A percentile compares a stretch with the other conserved stretches of the same genome.
Conservation (phyloP, 768 basidiomycete species). For the Lanmaoa rubissima region DNA sequence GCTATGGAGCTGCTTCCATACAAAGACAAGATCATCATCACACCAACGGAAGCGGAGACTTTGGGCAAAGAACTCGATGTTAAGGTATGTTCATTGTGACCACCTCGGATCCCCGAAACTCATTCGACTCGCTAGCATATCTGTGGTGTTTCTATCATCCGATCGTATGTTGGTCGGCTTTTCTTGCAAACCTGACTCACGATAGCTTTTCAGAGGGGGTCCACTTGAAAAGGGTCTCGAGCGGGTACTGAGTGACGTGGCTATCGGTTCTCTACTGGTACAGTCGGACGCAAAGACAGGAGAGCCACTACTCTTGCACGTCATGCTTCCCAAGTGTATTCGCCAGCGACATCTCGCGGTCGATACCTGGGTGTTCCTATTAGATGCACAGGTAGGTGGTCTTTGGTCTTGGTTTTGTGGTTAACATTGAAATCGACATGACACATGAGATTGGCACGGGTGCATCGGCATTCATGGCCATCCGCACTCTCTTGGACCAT, state of each 20-base stretch:
- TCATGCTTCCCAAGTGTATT: constrained; percentile 72
- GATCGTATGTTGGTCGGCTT: constrained; percentile 58
- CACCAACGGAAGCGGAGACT: constrained; percentile 58
- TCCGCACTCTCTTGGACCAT: constrained; percentile 90
- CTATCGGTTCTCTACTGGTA: constrained; percentile 86
- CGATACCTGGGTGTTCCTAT: constrained; percentile 78
- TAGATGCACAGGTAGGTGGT: constrained; percentile 76
- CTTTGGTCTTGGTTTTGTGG: not conserved
- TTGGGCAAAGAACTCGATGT: constrained; percentile 63
- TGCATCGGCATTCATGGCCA: constrained; percentile 92
- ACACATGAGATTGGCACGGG: constrained; percentile 85
- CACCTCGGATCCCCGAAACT: not conserved
- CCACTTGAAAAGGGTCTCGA: constrained; percentile 90
- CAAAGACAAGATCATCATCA: constrained; percentile 53
- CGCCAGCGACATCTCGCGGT: constrained; percentile 62
- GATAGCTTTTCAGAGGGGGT: constrained; percentile 59
- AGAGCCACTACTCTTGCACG: constrained; percentile 85
- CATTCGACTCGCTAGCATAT: constrained; percentile 46
- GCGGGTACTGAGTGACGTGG: constrained; percentile 81
- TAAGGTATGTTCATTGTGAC: constrained; percentile 39
- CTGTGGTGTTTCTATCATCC: constrained; percentile 86
- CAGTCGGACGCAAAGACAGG: constrained; percentile 83
- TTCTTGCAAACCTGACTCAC: constrained; percentile 3
- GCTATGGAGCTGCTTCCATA: constrained; percentile 85
- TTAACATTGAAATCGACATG: not conserved